Base-by-base conservation (phyloP, 208 protist species). In the Acanthamoeba lenticulata region DNA sequence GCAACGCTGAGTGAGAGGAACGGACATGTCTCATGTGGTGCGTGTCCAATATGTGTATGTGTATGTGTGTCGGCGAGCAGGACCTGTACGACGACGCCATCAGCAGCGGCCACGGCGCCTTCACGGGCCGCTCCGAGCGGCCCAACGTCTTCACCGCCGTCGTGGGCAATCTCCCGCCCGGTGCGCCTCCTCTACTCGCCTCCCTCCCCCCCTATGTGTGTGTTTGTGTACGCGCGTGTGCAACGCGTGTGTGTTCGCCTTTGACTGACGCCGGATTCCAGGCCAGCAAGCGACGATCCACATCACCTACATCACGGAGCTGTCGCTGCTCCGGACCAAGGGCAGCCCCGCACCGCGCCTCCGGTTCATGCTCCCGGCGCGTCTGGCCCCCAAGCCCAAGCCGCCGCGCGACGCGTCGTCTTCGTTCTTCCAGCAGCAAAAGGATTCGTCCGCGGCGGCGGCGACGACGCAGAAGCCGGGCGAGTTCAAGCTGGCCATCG, bases 111-210 rank as follows among this genome's bases (percentile, higher is more conserved):
- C 45, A 86, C 29, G 45, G 45, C 34, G 77, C 77, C 42, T 57
- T 38, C 24, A 4, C 77, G 4, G 77, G 77, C 44, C 44, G 45
- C 24, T 47, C 38, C 2, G 77, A 47, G 38, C 45, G 32, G 45
- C 77, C 77, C 7, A 86, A 86, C 34, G 77, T 86, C 42, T 86
- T 86, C 77, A 86, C 77, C 21, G 77, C 77, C 27, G 38, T 47
- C 29, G 45, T 86, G 38, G 77, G 77, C 77, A 86, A 57, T 40
- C n/a, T 86, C 19, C 40, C 77, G 1, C 45, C 77, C 0, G 77
- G 77, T 79, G 9, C 21, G 13, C 21, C 5, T 32, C 38, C 0
- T 36, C 38, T 6, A n/a, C 38, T 79, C 0, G 15, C n/a, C 38
- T 27, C n/a, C 4, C 38, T 4, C 11, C 24, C 38, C 4, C 19